Evolutionary conservation across 2,329 filamentous ascomycete genomes (phyloP).

Genomic region (Fonsecaea multimorphosa): DNA sequence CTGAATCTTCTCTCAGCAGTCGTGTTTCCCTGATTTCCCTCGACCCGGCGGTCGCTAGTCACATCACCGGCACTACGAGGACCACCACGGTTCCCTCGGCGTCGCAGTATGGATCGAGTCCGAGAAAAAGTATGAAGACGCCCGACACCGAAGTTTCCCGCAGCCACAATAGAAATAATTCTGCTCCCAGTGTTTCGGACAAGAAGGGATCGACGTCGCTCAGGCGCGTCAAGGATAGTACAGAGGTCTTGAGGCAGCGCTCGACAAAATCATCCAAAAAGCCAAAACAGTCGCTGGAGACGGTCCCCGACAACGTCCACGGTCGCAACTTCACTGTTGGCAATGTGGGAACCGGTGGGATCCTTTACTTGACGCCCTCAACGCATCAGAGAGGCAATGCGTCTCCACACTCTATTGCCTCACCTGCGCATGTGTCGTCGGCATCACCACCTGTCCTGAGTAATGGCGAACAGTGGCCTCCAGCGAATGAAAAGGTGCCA

Average conservation of each 20-base stretch:
- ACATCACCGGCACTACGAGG: constrained; percentile 35
- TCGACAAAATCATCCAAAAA: constrained; percentile 55
- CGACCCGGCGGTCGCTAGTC: constrained; percentile 39
- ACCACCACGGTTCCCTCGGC: constrained; percentile 28
- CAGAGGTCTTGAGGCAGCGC: constrained; percentile 55
- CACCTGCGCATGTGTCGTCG: constrained; percentile 61
- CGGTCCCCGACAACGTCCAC: constrained; percentile 67
- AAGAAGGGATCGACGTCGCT: constrained; percentile 47
- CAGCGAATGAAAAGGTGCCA: neutral
- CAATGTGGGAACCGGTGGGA: constrained; percentile 82
- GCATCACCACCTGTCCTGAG: constrained; percentile 46
- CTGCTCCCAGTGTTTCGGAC: constrained; percentile 32
- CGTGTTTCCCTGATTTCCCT: constrained; percentile 38
- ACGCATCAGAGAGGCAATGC: constrained; percentile 48
- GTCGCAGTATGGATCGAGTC: constrained; percentile 37
- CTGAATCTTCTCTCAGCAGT: constrained; percentile 36
- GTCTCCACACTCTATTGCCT: constrained; percentile 44
- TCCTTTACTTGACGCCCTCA: constrained; percentile 75
- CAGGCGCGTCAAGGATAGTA: constrained; percentile 57
- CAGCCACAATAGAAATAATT: constrained; percentile 37
- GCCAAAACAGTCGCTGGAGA: constrained; percentile 63
- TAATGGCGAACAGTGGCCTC: constrained; percentile 36
- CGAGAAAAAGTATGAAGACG: constrained; percentile 33
- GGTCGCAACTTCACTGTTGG: constrained; percentile 78
- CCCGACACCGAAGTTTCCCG: constrained; percentile 30